Conservation (phyloP, 495 filamentous ascomycete genomes). For the Glonium stellatum region DNA sequence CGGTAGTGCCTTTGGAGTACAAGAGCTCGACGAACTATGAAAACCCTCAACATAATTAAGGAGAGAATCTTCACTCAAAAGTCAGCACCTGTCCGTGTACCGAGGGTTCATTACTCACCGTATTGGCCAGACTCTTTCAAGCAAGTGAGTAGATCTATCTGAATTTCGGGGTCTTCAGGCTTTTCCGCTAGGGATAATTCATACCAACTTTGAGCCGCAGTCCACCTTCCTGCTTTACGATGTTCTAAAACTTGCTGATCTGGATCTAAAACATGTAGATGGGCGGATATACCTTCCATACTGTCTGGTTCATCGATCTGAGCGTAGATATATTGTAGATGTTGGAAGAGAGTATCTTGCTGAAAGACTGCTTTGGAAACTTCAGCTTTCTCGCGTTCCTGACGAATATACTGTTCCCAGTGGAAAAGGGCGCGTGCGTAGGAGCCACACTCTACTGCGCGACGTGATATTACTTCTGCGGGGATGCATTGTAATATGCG, state of each 20-base stretch:
- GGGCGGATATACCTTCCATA: slow-evolving; percentile 84
- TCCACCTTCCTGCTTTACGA: slow-evolving; percentile 89
- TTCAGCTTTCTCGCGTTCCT: slow-evolving; percentile 42
- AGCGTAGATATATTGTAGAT: slow-evolving; percentile 86
- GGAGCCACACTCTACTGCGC: slow-evolving; percentile 86
- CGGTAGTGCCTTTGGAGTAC: slow-evolving; percentile 56
- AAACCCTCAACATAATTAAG: slow-evolving; percentile 78
- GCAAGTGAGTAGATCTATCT: slow-evolving; percentile 78
- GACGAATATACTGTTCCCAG: slow-evolving; percentile 84
- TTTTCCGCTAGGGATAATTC: slow-evolving; percentile 75
- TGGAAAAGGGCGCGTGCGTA: slow-evolving; percentile 88
- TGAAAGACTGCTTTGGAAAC: slow-evolving; percentile 24
- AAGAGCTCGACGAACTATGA: slow-evolving; percentile 43
- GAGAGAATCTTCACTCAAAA: slow-evolving; percentile 56
- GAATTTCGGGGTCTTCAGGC: slow-evolving; percentile 66
- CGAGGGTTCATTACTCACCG: slow-evolving; percentile 44
- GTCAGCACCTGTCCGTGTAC: slow-evolving; percentile 23
- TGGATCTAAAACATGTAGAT: slow-evolving; percentile 71
- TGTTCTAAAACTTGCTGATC: slow-evolving; percentile 91
- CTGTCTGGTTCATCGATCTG: slow-evolving; percentile 97
- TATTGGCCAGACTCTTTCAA: slow-evolving; percentile 89
- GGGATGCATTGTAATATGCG: slow-evolving; percentile 63
- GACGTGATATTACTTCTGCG: slow-evolving; percentile 72
- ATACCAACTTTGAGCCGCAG: slow-evolving; percentile 97
- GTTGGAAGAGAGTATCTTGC: slow-evolving; percentile 53